Evolutionary conservation across 257 asterid species (phyloP), one percentile per base, ranked within the genome.

Genomic region (Gentiana macrophylla): DNA sequence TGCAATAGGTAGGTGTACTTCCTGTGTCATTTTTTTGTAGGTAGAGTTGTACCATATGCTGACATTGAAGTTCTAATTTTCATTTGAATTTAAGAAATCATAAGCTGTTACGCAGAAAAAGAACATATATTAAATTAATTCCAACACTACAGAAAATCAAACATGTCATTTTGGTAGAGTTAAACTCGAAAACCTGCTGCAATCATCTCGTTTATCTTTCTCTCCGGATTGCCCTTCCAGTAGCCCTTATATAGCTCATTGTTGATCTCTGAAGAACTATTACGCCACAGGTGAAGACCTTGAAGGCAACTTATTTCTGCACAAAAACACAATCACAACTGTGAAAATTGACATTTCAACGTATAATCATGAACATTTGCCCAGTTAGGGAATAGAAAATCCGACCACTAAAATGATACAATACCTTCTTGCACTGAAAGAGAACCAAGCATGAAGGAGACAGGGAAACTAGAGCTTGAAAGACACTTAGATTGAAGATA

Each of bases 21-120:
- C 55, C 43, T 84, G 84, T 13, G 88, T 52, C 68, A 80, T 87
- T 66, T 85, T 85, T 78, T 74, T 88, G 67, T 81, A 83, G 44
- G 97, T 85, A 54, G 98, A 72, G 63, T 92, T 88, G 78, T 92
- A 92, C 97, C 97, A 92, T 66, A 92, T 65, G 32, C 77, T 85
- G 68, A 85, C 86, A 54, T 85, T 88, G 73, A 80, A 88, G 37
- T 76, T 65, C 57, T 72, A 15, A 15, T 15, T 85, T 52, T 62
- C 72, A 62, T 85, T 72, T 58, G 98, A 78, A 68, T 81, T 83
- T 61, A 71, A 59, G 70, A 87, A 78, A 80, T 92, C 97, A 64
- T 85, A 92, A 43, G 94, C 98, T 92, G 98, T 63, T 48, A 66
- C 68, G 74, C 35, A 63, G 56, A 62, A 55, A 63, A 15, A 12